Percentiles rank a stretch among this genome's conserved stretches.
Evolutionary conservation across 352 stramenopile species (phyloP).

Genomic region (Aphanomyces cochlioides): DNA sequence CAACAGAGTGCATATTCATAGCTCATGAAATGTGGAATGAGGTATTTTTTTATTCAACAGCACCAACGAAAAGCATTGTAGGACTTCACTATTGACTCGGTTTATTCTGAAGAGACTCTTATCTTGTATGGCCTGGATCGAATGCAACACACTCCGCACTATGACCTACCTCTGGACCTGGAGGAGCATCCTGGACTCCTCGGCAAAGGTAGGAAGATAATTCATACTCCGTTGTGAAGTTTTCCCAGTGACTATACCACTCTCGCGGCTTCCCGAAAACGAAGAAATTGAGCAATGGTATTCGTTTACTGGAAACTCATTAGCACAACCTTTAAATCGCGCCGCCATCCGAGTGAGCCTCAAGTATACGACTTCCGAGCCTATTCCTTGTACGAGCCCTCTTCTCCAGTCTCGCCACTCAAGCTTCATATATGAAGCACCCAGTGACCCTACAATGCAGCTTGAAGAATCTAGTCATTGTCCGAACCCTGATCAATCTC

Average conservation of each 20-base stretch:
- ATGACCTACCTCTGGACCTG: conserved; percentile 42
- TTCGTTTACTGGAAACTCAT: conserved; percentile 53
- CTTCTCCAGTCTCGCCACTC: neutral
- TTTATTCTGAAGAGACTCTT: conserved; percentile 59
- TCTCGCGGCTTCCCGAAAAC: conserved; percentile 59
- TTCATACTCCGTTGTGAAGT: neutral
- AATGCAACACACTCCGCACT: conserved; percentile 42
- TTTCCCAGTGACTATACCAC: conserved; percentile 48
- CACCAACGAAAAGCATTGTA: conserved; percentile 26
- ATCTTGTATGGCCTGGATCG: conserved; percentile 68
- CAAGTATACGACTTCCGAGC: conserved; percentile 43
- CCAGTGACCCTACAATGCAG: neutral
- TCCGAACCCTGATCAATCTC: conserved; percentile 30
- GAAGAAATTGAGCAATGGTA: conserved; percentile 86
- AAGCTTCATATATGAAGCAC: conserved; percentile 15
- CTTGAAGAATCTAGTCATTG: neutral
- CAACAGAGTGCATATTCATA: conserved; percentile 5
- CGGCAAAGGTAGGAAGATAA: conserved; percentile 51
- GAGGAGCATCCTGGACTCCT: conserved; percentile 48
- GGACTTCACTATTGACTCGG: conserved; percentile 71
- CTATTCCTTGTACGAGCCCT: conserved; percentile 21
- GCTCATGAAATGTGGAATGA: conserved; percentile 26
- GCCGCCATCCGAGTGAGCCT: conserved; percentile 67
- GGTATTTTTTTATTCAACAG: neutral
- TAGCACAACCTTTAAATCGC: conserved; percentile 41